Evolutionary conservation across 208 protist species (phyloP), one percentile per base, ranked within the genome.

Genomic region (Leishmania tarentolae): DNA sequence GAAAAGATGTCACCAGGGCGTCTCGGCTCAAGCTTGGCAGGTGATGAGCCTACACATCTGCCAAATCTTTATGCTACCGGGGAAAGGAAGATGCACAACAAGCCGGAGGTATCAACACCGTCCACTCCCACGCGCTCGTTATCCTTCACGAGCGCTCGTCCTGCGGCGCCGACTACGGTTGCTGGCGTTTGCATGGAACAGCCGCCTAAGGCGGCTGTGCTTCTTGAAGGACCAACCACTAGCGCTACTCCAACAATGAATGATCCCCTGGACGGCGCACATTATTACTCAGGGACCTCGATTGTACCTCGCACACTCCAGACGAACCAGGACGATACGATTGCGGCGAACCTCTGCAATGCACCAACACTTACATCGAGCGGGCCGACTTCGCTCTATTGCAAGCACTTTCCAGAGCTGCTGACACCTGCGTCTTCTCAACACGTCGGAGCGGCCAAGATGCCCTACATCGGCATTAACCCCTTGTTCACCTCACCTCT

Each of bases 131-230:
- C 40, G 42, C 19, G 37, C 3, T 50, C 4, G 28, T 63, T 52
- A 5, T 35, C 72, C 8, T 7, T 68, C 28, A 19, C 53, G 42
- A 81, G 74, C 31, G 76, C 66, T 1, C 66, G 68, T 31, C 79
- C 71, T 13, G 57, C 68, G 9, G 81, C 71, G 28, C 81, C 81
- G 21, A 81, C 78, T 37, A 81, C 69, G 11, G 70, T 81, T 19
- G 35, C 61, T 3, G 76, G 78, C 15, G 72, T 85, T 37, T 72
- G 76, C 71, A 78, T 85, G 71, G 47, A 57, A 21, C 68, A 80
- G 31, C 37, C 81, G 6, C 47, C 75, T 13, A 19, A 63, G 21
- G 13, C 5, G 4, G 28, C 17, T 21, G 37, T 46, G 28, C 4
- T 50, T 17, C n/a, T 24, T 3, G 6, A 31, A 6, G 1, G 8